Conservation (phyloP, 2,329 filamentous ascomycete species). For the Clarireedia monteithiana region DNA sequence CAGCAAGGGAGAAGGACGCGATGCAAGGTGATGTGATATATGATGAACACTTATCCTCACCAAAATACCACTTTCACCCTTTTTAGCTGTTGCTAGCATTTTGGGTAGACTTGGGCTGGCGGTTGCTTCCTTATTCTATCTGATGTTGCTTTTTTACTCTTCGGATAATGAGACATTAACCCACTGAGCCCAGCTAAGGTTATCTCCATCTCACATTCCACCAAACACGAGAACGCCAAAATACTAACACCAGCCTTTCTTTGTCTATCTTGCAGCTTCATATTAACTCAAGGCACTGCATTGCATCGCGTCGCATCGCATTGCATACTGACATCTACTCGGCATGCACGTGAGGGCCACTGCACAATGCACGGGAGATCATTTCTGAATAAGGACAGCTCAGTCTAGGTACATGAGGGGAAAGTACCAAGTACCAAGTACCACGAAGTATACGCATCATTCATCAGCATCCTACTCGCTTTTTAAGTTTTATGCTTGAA, state of each 20-base stretch:
- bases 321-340: not conserved
- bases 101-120: too few species aligned
- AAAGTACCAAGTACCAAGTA: not conserved
- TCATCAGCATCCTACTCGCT: not conserved
- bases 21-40: too few species aligned
- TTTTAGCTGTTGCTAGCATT: too few species aligned
- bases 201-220: not conserved
- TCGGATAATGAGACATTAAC: too few species aligned
- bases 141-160: too few species aligned
- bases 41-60: too few species aligned
- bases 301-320: not conserved
- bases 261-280: constrained; percentile 1
- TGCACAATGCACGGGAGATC: not conserved
- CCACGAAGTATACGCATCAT: not conserved
- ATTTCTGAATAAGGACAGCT: not conserved
- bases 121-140: too few species aligned
- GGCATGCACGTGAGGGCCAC: not conserved
- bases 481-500: not conserved
- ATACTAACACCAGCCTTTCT: not conserved
- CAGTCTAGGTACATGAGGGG: not conserved
- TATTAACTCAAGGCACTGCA: not conserved
- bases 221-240: not conserved
- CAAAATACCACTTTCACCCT: too few species aligned
- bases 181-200: too few species aligned
- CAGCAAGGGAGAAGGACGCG: too few species aligned